Evolutionary conservation across 176 grass and related monocot species (phyloP), one percentile per base, ranked within the genome.

Genomic region (Aechmea fasciata): DNA sequence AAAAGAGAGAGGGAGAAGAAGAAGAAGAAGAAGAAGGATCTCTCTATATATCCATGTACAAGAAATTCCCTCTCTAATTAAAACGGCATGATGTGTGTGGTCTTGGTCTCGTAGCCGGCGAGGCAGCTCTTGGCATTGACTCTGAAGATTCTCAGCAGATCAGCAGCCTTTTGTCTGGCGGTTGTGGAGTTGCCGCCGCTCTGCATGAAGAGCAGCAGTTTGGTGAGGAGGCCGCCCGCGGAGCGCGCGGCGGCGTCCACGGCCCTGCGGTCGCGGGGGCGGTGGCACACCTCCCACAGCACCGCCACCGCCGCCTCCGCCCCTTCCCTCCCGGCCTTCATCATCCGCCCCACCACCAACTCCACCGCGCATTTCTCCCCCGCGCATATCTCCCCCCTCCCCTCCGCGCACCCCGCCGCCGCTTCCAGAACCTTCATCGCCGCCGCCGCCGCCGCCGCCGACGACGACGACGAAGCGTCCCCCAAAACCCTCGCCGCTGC

Each of bases 81-180:
- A 85, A 93, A 99, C 0, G 94, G 94, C 87, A 92, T 93, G 79
- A 99, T 93, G 83, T 99, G 89, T 11, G 82, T 84, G 59, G 94
- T 93, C 55, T 93, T 99, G 78, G 89, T 85, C 72, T 90, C 94
- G 51, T 99, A 99, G 6, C 94, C 89, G n/a, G 87, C 80, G 62
- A 99, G 76, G 76, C 87, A 99, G 76, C 84, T 88, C 77, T 93
- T 93, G 68, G 87, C 80, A 52, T 88, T 88, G 54, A 99, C 84
- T 74, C 72, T 81, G 72, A 85, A 93, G 0, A 99, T 83, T 74
- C 87, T 99, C 50, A 99, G 80, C 82, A 99, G 79, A n/a, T 99
- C 89, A 3, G 78, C 74, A 8, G 87, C 79, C 89, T 93, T 99
- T 53, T 93, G 87, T 74, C 80, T 77, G 15, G 94, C 84, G 65